phyloP scores from a whole-genome alignment of 1,284 basidiomycete species.

The Puccinia brachypodii region DNA sequence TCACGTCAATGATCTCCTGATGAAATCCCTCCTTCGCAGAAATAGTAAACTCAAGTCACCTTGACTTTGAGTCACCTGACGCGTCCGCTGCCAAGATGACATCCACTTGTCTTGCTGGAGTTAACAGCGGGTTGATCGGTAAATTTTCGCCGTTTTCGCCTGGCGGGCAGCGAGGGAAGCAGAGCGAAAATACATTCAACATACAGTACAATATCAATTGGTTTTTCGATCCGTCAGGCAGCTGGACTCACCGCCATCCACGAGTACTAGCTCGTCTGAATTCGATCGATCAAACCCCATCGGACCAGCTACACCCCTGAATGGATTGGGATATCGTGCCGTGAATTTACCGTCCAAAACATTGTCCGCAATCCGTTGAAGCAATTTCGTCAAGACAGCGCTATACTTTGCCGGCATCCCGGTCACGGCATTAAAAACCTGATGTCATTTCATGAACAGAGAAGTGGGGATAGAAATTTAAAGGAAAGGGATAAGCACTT shows the following conservation, averaged over 20 bases:
- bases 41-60: slow-evolving; percentile 66
- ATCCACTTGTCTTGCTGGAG: slow-evolving; percentile 64
- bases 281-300: slow-evolving; percentile 49
- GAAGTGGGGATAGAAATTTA: neutral
- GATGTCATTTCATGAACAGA: neutral
- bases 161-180: neutral
- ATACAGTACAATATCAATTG: neutral
- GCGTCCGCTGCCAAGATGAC: slow-evolving; percentile 69
- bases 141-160: slow-evolving; percentile 55
- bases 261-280: slow-evolving; percentile 58
- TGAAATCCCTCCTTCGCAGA: slow-evolving; percentile 57
- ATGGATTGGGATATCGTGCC: slow-evolving; percentile 36
- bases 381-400: neutral
- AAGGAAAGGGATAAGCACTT: neutral
- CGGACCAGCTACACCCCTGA: slow-evolving; percentile 50
- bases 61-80: slow-evolving; percentile 62
- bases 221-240: neutral
- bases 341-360: slow-evolving; percentile 1
- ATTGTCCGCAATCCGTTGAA: neutral
- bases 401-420: slow-evolving; percentile 6
- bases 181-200: neutral
- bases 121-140: slow-evolving; percentile 66
- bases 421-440: slow-evolving; percentile 27
- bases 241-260: slow-evolving; percentile 59
- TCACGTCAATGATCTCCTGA: neutral